These are phyloP conservation scores for Candida golubevii DNA, from an alignment of 805 yeast genomes.

Conservation along the genomic window DNA sequence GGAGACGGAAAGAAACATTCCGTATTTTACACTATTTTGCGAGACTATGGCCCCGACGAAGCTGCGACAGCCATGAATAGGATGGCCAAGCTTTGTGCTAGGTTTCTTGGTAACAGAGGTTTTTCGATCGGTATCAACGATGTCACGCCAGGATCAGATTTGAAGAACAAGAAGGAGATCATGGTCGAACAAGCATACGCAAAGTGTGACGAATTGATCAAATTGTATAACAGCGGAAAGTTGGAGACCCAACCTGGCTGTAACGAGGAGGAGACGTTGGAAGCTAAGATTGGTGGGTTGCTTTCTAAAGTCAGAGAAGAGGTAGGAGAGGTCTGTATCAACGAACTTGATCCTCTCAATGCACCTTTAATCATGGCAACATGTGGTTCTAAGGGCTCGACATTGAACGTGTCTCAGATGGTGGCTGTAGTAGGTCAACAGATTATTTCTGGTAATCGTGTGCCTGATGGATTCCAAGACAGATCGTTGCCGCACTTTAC, in stretches of 20 bases:
- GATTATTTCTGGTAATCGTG: constrained; percentile 97
- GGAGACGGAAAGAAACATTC: constrained; percentile 99
- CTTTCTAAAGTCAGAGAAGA: constrained; percentile 97
- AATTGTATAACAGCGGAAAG: constrained; percentile 72
- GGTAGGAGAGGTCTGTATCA: constrained; percentile 96
- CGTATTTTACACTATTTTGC: constrained; percentile 86
- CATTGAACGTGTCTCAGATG: constrained; percentile 97
- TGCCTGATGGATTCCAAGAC: constrained; percentile 99
- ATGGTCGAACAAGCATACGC: constrained; percentile 88
- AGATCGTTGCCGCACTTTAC: constrained; percentile 96
- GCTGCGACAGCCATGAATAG: constrained; percentile 97
- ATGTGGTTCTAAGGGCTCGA: constrained; percentile 98
- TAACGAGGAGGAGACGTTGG: constrained; percentile 96
- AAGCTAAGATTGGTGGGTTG: constrained; percentile 94
- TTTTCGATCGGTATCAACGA: constrained; percentile 96
- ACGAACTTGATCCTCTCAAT: constrained; percentile 81
- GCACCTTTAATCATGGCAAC: constrained; percentile 99
- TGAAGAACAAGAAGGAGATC: constrained; percentile 73
- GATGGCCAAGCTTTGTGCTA: constrained; percentile 98
- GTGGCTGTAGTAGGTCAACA: constrained; percentile 99
- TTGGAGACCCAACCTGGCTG: constrained; percentile 99
- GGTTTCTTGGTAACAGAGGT: constrained; percentile 91
- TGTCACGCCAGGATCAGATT: constrained; percentile 85
- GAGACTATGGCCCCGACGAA: constrained; percentile 96
- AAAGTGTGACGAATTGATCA: constrained; percentile 88